Percentiles rank a stretch among this genome's conserved stretches.
phyloP scores from a whole-genome alignment of 2,329 filamentous ascomycete species.

The Diplodia seriata region DNA sequence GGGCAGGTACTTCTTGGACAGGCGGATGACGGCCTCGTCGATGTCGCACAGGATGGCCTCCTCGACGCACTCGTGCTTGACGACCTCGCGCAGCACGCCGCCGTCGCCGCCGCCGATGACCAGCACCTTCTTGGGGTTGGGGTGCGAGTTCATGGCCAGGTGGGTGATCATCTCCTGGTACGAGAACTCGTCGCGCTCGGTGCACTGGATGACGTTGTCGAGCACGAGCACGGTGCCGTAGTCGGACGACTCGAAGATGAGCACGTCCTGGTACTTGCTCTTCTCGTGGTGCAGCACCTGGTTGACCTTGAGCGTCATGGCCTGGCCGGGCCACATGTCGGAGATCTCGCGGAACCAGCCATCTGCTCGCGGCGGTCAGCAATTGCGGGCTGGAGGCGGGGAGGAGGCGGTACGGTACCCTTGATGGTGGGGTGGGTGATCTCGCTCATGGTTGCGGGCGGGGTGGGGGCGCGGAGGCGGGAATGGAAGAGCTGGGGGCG shows the following conservation, averaged over 20 bases:
- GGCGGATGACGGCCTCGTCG: conserved; percentile 97
- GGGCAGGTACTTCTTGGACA: conserved; percentile 97
- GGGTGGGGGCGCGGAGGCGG: conserved; percentile 7
- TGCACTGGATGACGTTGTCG: conserved; percentile 99
- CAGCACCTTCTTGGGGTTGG: conserved; percentile 96
- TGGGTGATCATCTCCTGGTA: conserved; percentile 99
- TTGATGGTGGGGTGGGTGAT: conserved; percentile 79
- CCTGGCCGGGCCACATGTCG: conserved; percentile 97
- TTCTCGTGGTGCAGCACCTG: conserved; percentile 99
- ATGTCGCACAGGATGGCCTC: conserved; percentile 98
- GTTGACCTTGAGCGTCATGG: conserved; percentile 93
- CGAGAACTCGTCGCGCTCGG: conserved; percentile 98
- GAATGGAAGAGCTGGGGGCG: not conserved
- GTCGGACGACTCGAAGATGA: conserved; percentile 98
- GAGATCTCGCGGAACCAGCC: conserved; percentile 99
- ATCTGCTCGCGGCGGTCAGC: conserved; percentile 66
- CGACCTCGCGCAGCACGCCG: conserved; percentile 95
- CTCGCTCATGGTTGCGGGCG: conserved; percentile 66
- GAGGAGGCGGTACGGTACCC: conserved; percentile 63
- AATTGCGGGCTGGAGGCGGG: not conserved
- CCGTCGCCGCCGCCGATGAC: conserved; percentile 98
- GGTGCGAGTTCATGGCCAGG: conserved; percentile 97
- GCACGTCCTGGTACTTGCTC: conserved; percentile 97
- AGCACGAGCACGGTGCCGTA: conserved; percentile 95
- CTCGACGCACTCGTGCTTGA: conserved; percentile 98